Base-by-base conservation (phyloP, 1,284 basidiomycete genomes). In the Laetiporus sulphureus region DNA sequence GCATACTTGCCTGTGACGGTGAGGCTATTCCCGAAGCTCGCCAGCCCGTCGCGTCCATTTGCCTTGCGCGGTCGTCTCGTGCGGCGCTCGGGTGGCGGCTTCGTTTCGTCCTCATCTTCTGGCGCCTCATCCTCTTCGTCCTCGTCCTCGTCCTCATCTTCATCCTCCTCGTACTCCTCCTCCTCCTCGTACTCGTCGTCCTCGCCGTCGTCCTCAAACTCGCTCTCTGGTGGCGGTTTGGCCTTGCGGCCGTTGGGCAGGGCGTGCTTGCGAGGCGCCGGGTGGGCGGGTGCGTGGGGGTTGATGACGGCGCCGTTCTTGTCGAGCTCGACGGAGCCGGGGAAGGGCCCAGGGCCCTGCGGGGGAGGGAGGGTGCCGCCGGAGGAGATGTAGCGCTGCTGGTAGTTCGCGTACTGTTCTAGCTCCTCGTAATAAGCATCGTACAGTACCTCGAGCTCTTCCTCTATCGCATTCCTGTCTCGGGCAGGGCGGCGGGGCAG, bases 371-470 rank as follows among this genome's bases (percentile, higher is more conserved):
- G 77, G 38, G 83, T 85, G 49, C 88, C 86, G 59, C 84, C 86
- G 55, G 84, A 87, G 54, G 80, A 83, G 56, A 87, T 85, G 67
- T 91, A 92, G 65, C 84, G 88, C 76, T 92, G 86, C 75, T 97
- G 91, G 69, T 94, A 90, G 67, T 91, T 87, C 65, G 93, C 94
- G 77, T 98, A 98, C 72, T 89, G 84, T 77, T 97, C 91, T 70
- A 99, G 84, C 75, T 98, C 94, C 66, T 96, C 91, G 78, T 98
- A 98, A 79, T 99, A 99, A 71, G 92, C 91, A 75, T 96, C 92
- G 76, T 99, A 98, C 68, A 98, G 83, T 72, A 93, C 90, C 73
- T 97, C 91, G 65, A 99, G 83, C 75, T 99, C 95, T 71, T 92
- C 90, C 75, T 98, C 96, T 70, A 99, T 98, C 56, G 94, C 93